A percentile compares a stretch with the other conserved stretches of the same genome.
These are phyloP conservation scores for Aegilops speltoides DNA, from an alignment of 176 grass and related monocot genomes.

Conservation along the genomic window DNA sequence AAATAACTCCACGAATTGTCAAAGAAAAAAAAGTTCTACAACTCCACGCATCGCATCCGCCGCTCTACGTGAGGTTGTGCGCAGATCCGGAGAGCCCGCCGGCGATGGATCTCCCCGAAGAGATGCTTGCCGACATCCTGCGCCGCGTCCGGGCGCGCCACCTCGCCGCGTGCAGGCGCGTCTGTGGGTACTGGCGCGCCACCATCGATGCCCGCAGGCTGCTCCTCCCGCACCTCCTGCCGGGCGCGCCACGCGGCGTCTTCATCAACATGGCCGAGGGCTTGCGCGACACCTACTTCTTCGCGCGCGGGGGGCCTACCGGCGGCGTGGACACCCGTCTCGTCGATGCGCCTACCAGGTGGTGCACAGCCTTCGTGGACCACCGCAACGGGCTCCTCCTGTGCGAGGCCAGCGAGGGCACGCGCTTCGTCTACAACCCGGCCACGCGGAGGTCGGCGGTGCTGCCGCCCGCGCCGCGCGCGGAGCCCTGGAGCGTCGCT, in stretches of 20 bases:
- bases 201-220: neutral
- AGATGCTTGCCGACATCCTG: neutral
- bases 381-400: neutral
- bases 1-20: too few species aligned
- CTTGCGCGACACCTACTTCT: neutral
- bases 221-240: neutral
- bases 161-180: neutral
- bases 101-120: neutral
- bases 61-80: too few species aligned
- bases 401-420: neutral
- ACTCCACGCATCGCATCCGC: too few species aligned
- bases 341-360: neutral
- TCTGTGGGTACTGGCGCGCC: neutral
- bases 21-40: too few species aligned
- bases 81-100: neutral
- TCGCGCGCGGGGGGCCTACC: neutral
- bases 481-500: neutral
- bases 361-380: neutral
- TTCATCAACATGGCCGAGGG: neutral
- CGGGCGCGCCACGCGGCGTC: neutral
- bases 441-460: neutral
- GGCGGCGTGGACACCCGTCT: neutral
- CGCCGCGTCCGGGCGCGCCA: neutral
- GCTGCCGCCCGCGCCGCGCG: neutral
- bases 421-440: constrained; percentile 5